These are phyloP conservation scores for Aspergillus oerlinghausenensis DNA, from an alignment of 2,329 filamentous ascomycete species.

Conservation along the genomic window DNA sequence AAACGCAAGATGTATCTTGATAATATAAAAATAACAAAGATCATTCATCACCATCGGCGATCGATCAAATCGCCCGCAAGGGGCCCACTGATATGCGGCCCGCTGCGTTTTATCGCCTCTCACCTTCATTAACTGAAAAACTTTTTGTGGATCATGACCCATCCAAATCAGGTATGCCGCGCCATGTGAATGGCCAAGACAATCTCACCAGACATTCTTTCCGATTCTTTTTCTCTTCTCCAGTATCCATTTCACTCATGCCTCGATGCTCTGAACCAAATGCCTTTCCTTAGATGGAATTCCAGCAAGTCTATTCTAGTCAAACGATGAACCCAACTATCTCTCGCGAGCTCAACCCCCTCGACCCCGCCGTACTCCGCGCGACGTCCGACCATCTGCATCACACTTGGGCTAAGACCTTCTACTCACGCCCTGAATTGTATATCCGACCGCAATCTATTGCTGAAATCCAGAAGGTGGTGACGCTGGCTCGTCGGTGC, in stretches of 20 bases:
- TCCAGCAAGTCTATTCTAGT: not conserved
- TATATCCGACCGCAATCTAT: conserved; percentile 80
- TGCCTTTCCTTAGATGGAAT: not conserved
- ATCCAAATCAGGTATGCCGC: not conserved
- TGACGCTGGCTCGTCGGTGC: conserved; percentile 74
- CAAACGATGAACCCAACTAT: no score
- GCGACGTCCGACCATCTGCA: conserved; percentile 69
- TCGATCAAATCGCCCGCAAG: not conserved
- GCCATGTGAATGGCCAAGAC: not conserved
- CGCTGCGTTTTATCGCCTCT: no score
- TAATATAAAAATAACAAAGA: not conserved
- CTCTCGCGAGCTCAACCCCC: conserved; percentile 50
- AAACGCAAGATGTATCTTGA: no score
- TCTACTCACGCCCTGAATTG: conserved; percentile 81
- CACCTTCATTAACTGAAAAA: no score
- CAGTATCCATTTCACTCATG: not conserved
- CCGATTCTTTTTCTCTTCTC: not conserved
- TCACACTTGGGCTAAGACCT: conserved; percentile 92
- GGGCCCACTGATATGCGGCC: not conserved
- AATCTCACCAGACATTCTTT: not conserved
- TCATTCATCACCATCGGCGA: not conserved
- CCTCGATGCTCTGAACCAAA: not conserved
- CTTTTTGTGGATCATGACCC: no score
- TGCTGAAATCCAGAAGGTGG: conserved; percentile 75
- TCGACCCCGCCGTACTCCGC: conserved; percentile 64